Evolutionary conservation across 176 grass and related monocot species (phyloP).

Genomic region (Oryza brachyantha): DNA sequence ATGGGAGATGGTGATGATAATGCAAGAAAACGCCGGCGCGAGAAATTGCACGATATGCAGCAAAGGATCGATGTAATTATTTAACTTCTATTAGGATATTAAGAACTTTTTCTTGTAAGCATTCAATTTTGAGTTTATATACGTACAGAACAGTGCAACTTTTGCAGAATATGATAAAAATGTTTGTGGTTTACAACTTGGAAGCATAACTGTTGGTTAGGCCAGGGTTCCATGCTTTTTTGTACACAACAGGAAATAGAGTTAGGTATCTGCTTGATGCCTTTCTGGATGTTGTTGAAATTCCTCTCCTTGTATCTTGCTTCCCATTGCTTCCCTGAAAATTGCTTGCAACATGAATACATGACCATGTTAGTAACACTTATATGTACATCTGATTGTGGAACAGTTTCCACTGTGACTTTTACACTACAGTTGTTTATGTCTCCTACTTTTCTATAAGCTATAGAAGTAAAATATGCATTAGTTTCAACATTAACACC

Average conservation of each 20-base stretch:
- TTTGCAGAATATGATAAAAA: neutral
- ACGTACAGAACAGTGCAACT: neutral
- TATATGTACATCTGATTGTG: neutral
- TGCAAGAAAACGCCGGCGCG: conserved; percentile 61
- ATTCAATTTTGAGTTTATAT: neutral
- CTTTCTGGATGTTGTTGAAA: conserved; percentile 6
- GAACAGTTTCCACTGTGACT: neutral
- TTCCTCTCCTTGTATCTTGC: neutral
- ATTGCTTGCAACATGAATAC: neutral
- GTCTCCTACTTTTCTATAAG: neutral
- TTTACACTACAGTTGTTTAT: neutral
- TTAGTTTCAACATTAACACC: neutral
- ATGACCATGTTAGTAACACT: neutral
- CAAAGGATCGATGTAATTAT: conserved; percentile 77
- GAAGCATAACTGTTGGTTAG: neutral
- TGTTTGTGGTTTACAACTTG: neutral
- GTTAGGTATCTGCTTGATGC: neutral
- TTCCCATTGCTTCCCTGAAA: neutral
- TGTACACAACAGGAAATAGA: neutral
- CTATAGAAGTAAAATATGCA: neutral
- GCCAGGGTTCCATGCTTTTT: neutral
- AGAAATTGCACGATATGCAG: conserved; percentile 94
- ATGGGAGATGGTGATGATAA: conserved; percentile 98
- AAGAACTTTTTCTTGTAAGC: neutral
- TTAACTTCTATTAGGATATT: neutral